A percentile compares a stretch with the other conserved stretches of the same genome.
These are phyloP conservation scores for Silene latifolia DNA, from an alignment of 148 eudicot genomes.

Conservation along the genomic window DNA sequence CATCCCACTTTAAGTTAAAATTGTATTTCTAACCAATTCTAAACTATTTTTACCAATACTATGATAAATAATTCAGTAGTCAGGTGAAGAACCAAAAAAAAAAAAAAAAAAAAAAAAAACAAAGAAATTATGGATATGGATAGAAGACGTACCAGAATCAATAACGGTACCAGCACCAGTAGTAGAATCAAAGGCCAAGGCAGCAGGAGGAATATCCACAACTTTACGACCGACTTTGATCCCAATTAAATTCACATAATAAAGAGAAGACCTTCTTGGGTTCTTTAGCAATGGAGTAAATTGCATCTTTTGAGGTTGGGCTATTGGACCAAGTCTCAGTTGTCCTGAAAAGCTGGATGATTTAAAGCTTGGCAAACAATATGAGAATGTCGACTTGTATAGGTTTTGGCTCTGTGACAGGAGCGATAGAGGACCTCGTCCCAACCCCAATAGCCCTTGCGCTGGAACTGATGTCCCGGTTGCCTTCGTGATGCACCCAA, in stretches of 20 bases:
- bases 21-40: too few relatives aligned
- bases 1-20: too few relatives aligned
- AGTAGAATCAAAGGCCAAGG: constrained; percentile 63
- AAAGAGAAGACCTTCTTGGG: constrained; percentile 76
- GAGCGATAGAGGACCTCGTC: constrained; percentile 74
- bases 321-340: constrained; percentile 57
- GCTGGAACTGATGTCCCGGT: constrained; percentile 60
- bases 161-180: constrained; percentile 87
- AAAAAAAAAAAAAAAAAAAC: too few relatives aligned
- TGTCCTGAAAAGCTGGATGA: constrained; percentile 62
- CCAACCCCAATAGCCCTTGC: constrained; percentile 76
- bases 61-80: too few relatives aligned
- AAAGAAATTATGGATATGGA: too few relatives aligned
- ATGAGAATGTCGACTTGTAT: constrained; percentile 74
- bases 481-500: constrained; percentile 64
- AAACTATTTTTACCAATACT: too few relatives aligned
- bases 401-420: constrained; percentile 56
- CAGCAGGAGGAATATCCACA: constrained; percentile 56
- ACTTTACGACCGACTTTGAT: constrained; percentile 59
- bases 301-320: constrained; percentile 63
- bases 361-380: constrained; percentile 70
- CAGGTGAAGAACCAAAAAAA: too few relatives aligned
- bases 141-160: constrained; percentile 56
- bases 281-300: constrained; percentile 58
- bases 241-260: constrained; percentile 70